phyloP scores from a whole-genome alignment of 2,329 filamentous ascomycete species.

The Cladosporium sp. region DNA sequence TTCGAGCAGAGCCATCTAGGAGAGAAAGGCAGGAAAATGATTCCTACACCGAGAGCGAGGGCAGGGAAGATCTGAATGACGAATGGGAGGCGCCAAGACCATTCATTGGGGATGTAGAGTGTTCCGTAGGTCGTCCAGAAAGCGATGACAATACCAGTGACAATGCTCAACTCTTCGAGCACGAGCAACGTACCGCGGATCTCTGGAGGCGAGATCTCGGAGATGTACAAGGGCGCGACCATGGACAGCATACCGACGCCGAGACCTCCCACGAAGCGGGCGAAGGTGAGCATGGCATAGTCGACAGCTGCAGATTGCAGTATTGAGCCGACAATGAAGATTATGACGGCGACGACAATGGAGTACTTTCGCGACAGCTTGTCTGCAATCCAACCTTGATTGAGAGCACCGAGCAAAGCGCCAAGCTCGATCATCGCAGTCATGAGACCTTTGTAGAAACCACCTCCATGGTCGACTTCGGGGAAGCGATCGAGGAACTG shows the following conservation, averaged over 20 bases:
- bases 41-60: constrained; percentile 28
- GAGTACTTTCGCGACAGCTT: constrained; percentile 42
- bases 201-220: constrained; percentile 34
- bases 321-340: constrained; percentile 44
- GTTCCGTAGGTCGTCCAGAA: constrained; percentile 56
- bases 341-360: constrained; percentile 34
- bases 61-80: constrained; percentile 42
- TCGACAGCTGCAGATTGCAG: constrained; percentile 32
- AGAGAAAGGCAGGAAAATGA: constrained; percentile 32
- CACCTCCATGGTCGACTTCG: constrained; percentile 25
- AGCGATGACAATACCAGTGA: constrained; percentile 47
- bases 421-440: constrained; percentile 43
- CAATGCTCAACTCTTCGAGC: constrained; percentile 45
- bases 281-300: constrained; percentile 30
- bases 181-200: constrained; percentile 43
- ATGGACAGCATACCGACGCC: constrained; percentile 31
- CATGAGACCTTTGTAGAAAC: constrained; percentile 39
- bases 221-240: constrained; percentile 39
- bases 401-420: constrained; percentile 34
- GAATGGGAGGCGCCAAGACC: constrained; percentile 47
- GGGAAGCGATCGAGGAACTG: constrained; percentile 41
- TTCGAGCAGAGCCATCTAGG: constrained; percentile 32
- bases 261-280: constrained; percentile 30
- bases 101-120: constrained; percentile 44
- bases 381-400: constrained; percentile 36